phyloP scores from a whole-genome alignment of 192 early-diverging fungal species.

The Podila clonocystis region DNA sequence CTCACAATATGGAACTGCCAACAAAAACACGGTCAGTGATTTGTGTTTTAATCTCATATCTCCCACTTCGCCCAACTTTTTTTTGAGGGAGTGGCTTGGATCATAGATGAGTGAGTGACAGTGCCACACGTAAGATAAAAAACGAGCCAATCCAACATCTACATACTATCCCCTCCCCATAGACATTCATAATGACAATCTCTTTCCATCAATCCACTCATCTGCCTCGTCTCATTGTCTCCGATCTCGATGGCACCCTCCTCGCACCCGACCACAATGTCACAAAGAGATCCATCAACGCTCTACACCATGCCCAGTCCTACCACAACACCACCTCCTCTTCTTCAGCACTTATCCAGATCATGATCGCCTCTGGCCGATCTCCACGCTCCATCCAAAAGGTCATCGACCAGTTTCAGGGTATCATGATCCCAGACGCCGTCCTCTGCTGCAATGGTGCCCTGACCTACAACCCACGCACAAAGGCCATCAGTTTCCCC shows the following conservation, averaged over 20 bases:
- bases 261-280: slow-evolving; percentile 48
- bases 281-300: slow-evolving; percentile 31
- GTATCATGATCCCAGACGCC: slow-evolving; percentile 21
- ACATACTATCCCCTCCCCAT: too few species aligned
- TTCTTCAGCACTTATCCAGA: background rate
- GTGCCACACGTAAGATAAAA: too few species aligned
- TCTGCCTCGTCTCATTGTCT: slow-evolving; percentile 25
- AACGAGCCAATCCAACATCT: too few species aligned
- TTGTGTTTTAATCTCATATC: too few species aligned
- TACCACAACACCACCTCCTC: background rate
- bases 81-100: too few species aligned
- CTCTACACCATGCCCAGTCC: slow-evolving; percentile 32
- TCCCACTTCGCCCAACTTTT: too few species aligned
- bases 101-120: too few species aligned
- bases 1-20: too few species aligned
- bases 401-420: slow-evolving; percentile 30
- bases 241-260: slow-evolving; percentile 56
- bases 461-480: slow-evolving; percentile 12
- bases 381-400: slow-evolving; percentile 33
- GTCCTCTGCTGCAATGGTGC: slow-evolving; percentile 47
- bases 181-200: too few species aligned
- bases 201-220: slow-evolving; percentile 21
- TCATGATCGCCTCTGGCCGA: slow-evolving; percentile 45
- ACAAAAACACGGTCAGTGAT: too few species aligned
- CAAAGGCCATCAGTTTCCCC: background rate